Percentiles rank a stretch among this genome's conserved stretches.
phyloP scores from a whole-genome alignment of 805 yeast genomes.

The Clavispora santaluciae region DNA sequence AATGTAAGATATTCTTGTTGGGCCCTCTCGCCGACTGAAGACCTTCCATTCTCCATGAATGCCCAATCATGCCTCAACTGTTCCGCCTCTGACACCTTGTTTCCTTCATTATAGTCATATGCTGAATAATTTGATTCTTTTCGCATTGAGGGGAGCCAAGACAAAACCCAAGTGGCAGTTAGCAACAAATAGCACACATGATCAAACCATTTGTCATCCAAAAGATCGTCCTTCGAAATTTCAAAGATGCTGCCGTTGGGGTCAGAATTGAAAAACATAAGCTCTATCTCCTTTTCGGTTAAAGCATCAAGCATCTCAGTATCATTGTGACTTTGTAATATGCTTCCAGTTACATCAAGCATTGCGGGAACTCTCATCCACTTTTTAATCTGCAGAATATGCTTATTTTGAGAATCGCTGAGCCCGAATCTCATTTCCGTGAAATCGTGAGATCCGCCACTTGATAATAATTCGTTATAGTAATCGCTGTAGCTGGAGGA shows the following conservation, averaged over 20 bases:
- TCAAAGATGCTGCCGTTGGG: slow-evolving; percentile 19
- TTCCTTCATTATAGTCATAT: slow-evolving; percentile 11
- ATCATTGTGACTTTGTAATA: slow-evolving; percentile 5
- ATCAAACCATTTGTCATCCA: slow-evolving; percentile 49
- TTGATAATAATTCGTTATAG: slow-evolving; percentile 33
- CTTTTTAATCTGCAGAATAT: slow-evolving; percentile 23
- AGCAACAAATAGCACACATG: slow-evolving; percentile 49
- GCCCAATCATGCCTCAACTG: slow-evolving; percentile 37
- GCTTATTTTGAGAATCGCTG: slow-evolving; percentile 8
- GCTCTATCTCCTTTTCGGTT: slow-evolving; percentile 22
- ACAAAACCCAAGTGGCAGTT: slow-evolving; percentile 51
- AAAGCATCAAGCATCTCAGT: slow-evolving; percentile 6
- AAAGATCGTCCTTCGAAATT: slow-evolving; percentile 45
- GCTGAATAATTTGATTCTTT: slow-evolving; percentile 30
- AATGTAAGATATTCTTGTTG: slow-evolving; percentile 31
- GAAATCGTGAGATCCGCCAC: slow-evolving; percentile 20
- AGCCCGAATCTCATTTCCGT: slow-evolving; percentile 9
- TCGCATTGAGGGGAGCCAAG: slow-evolving; percentile 56
- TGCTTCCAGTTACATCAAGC: slow-evolving; percentile 16
- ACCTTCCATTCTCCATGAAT: slow-evolving; percentile 37
- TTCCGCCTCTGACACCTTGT: slow-evolving; percentile 24
- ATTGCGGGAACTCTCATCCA: slow-evolving; percentile 33
- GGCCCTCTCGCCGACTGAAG: slow-evolving; percentile 17
- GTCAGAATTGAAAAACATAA: slow-evolving; percentile 21
- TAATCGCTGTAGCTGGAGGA: slow-evolving; percentile 28